Evolutionary conservation across 345 rosid species (phyloP).

Genomic region (Psidium guajava): DNA sequence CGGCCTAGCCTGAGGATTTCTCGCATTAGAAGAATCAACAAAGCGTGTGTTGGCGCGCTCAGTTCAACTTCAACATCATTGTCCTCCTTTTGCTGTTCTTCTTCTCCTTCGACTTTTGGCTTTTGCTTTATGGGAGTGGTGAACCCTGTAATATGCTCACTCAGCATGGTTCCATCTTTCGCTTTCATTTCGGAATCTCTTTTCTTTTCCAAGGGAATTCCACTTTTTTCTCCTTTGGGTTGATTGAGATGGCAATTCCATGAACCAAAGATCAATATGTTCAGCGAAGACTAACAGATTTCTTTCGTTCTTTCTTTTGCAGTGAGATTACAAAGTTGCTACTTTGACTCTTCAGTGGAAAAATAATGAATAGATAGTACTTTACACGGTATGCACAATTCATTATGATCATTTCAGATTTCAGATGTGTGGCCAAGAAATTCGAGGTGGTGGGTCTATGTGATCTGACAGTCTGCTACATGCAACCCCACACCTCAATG

Average conservation of each 20-base stretch:
- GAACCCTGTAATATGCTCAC: not conserved
- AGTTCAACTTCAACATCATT: not conserved
- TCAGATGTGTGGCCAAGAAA: not conserved
- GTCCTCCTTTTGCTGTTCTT: not conserved
- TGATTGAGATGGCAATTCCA: not conserved
- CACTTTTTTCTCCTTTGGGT: not conserved
- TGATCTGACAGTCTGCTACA: not conserved
- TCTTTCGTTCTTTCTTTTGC: not conserved
- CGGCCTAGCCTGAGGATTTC: not conserved
- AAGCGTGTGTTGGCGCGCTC: not conserved
- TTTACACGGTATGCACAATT: not conserved
- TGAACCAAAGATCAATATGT: not conserved
- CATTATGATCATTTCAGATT: not conserved
- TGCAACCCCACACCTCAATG: not conserved
- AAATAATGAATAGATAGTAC: not conserved
- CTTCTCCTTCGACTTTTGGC: not conserved
- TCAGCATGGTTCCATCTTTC: not conserved
- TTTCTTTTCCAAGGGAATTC: constrained; percentile 14
- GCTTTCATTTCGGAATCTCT: constrained; percentile 26
- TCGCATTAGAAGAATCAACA: not conserved
- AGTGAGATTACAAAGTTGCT: not conserved
- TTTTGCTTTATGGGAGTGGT: not conserved
- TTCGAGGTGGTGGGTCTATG: not conserved
- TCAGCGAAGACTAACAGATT: not conserved
- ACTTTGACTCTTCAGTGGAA: not conserved